Evolutionary conservation across 768 basidiomycete genomes (phyloP).

Genomic region (Pisolithus marmoratus): DNA sequence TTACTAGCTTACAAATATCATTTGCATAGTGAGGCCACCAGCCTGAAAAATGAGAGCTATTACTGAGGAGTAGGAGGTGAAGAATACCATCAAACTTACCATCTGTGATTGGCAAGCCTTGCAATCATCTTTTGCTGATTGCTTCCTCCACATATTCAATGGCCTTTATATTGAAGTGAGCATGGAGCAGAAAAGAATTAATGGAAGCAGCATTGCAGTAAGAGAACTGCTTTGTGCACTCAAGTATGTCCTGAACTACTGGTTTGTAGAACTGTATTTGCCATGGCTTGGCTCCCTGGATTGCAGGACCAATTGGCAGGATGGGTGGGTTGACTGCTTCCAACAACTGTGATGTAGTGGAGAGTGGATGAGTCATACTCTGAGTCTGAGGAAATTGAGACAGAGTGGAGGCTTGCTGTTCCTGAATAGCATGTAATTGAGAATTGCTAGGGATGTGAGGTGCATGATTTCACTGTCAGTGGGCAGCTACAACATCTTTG

Average conservation of each 20-base stretch:
- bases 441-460: conserved; percentile 1
- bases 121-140: background rate
- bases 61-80: background rate
- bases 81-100: background rate
- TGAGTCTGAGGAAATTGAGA: background rate
- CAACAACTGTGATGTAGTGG: no score
- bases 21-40: conserved; percentile 4
- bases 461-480: background rate
- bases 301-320: no score
- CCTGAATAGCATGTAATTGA: background rate
- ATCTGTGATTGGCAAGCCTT: background rate
- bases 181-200: background rate
- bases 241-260: background rate
- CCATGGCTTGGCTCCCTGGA: background rate
- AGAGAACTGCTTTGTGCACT: conserved; percentile 2
- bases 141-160: conserved; percentile 1
- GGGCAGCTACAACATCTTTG: background rate
- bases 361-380: no score
- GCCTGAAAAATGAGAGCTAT: background rate
- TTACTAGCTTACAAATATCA: background rate
- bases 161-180: background rate
- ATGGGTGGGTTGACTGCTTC: background rate
- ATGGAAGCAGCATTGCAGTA: conserved; percentile 1
- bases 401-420: background rate
- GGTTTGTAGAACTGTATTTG: conserved; percentile 5